Conservation (phyloP, 2,329 filamentous ascomycete genomes). For the Bipolaris oryzae region DNA sequence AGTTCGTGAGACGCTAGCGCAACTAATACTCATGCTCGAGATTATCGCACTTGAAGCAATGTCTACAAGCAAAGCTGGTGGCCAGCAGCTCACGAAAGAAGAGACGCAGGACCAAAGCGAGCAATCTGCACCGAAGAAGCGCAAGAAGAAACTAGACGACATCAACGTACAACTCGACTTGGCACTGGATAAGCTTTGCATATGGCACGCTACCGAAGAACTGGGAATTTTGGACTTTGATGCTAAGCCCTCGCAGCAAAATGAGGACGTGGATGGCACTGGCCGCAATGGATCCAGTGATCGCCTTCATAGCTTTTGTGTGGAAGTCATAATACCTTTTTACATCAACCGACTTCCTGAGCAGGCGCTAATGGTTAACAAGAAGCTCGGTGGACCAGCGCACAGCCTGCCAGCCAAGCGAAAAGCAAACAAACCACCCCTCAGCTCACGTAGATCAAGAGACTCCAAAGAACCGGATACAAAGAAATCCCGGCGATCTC, state of each 20-base stretch:
- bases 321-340: conserved; percentile 82
- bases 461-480: conserved; percentile 47
- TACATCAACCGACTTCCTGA: conserved; percentile 78
- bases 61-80: conserved; percentile 41
- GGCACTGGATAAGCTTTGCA: conserved; percentile 77
- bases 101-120: conserved; percentile 26
- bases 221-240: conserved; percentile 55
- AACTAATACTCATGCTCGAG: conserved; percentile 80
- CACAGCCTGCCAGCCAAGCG: conserved; percentile 63
- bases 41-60: conserved; percentile 70
- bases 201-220: conserved; percentile 78
- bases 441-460: conserved; percentile 46
- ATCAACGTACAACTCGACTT: conserved; percentile 71
- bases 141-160: conserved; percentile 68
- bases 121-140: conserved; percentile 43
- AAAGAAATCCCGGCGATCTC: conserved; percentile 56
- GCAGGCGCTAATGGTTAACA: conserved; percentile 71
- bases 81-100: conserved; percentile 19
- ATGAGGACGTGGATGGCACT: conserved; percentile 28
- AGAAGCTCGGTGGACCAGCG: conserved; percentile 75
- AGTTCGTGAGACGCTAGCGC: conserved; percentile 77
- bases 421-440: conserved; percentile 50
- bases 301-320: conserved; percentile 75
- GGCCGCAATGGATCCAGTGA: conserved; percentile 54
- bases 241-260: conserved; percentile 30